These are phyloP conservation scores for Dentipellis fragilis DNA, from an alignment of 768 basidiomycete genomes.

Conservation along the genomic window DNA sequence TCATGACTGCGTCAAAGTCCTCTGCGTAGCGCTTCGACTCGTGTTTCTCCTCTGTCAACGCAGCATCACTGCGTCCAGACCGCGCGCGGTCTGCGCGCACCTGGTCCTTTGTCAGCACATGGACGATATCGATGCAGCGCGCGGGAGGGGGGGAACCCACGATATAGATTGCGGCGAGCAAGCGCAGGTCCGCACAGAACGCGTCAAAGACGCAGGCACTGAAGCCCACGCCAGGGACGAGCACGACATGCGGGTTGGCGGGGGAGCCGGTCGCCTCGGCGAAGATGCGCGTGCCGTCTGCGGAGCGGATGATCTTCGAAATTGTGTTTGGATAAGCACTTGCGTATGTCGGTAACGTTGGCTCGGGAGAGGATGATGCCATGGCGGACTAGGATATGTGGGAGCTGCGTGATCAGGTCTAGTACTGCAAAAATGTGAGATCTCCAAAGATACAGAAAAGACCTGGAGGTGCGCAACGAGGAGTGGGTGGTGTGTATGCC, in stretches of 20 bases:
- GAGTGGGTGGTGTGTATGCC: too few species aligned
- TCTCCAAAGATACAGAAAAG: too few species aligned
- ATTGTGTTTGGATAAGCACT: background rate
- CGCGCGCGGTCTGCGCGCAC: background rate
- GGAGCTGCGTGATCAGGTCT: too few species aligned
- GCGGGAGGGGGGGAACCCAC: background rate
- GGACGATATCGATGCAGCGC: too few species aligned
- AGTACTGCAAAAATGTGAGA: too few species aligned
- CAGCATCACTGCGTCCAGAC: background rate
- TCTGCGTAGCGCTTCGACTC: background rate
- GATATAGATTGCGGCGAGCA: background rate
- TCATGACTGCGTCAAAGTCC: background rate
- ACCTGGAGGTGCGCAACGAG: too few species aligned
- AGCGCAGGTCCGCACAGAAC: background rate
- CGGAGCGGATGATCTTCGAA: background rate
- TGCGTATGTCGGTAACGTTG: too few species aligned
- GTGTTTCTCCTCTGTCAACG: background rate
- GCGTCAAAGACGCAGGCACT: constrained; percentile 1
- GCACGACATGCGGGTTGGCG: constrained; percentile 4
- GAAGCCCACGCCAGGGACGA: constrained; percentile 8
- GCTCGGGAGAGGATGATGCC: too few species aligned
- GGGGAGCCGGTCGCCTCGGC: constrained; percentile 8
- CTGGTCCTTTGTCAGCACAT: background rate
- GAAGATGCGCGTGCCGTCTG: constrained; percentile 5
- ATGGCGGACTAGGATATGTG: too few species aligned